Evolutionary conservation across 1,284 basidiomycete genomes (phyloP).

Genomic region (Cutaneotrichosporon daszewskae): DNA sequence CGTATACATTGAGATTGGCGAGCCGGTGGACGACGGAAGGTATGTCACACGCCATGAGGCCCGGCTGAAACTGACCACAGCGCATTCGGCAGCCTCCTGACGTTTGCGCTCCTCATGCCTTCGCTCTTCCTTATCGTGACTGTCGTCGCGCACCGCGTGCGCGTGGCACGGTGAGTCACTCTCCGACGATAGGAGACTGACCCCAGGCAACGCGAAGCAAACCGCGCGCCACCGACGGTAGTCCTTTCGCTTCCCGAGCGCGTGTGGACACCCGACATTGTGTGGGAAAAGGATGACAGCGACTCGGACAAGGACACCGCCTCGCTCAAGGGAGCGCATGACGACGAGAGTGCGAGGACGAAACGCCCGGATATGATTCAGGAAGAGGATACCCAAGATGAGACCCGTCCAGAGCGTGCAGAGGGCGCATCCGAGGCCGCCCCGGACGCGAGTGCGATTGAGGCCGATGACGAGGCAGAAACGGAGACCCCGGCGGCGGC

Average conservation of each 20-base stretch:
- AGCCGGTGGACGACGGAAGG: constrained; percentile 41
- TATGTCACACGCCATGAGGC: constrained; percentile 16
- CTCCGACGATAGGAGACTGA: background rate
- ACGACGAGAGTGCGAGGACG: background rate
- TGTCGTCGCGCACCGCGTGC: constrained; percentile 39
- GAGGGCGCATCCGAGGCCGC: background rate
- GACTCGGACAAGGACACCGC: constrained; percentile 17
- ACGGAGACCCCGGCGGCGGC: background rate
- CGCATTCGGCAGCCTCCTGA: constrained; percentile 39
- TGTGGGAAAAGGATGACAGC: constrained; percentile 47
- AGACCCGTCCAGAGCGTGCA: background rate
- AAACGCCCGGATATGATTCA: background rate
- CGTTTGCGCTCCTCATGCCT: constrained; percentile 44
- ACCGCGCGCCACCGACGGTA: constrained; percentile 43
- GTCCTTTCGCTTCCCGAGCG: constrained; percentile 46
- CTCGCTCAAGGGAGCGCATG: background rate
- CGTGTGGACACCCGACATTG: constrained; percentile 47
- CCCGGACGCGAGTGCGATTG: background rate
- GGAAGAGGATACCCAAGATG: background rate
- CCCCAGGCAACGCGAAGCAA: constrained; percentile 43
- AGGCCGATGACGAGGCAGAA: constrained; percentile 8
- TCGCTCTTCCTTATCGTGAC: constrained; percentile 40
- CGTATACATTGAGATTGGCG: constrained; percentile 35
- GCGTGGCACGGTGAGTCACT: constrained; percentile 37
- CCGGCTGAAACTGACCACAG: constrained; percentile 17